Evolutionary conservation across 2,329 filamentous ascomycete genomes (phyloP), one percentile per base, ranked within the genome.

Genomic region (Paecilomyces formosus): DNA sequence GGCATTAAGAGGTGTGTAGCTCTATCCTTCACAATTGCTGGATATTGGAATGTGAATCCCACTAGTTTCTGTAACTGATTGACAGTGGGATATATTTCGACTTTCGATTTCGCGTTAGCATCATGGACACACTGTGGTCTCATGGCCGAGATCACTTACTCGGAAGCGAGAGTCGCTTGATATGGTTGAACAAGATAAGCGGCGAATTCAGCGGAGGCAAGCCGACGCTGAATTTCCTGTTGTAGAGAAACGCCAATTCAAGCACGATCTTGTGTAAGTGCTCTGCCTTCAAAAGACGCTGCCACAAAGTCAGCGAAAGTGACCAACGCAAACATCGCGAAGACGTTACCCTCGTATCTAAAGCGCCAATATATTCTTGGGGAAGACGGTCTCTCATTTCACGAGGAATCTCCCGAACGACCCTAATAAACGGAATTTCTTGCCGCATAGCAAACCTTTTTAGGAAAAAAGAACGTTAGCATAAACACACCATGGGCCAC

Each of bases 161-260:
- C 57, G 94, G 93, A 51, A 97, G 77, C 3, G 86, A 85, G 15
- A 97, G 80, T 49, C 87, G 81, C 66, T 83, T 85, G 30, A 92
- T 79, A 66, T 88, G 88, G 45, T 86, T 82, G 60, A 89, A 85
- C 3, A 93, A 74, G 9, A 93, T 73, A 2, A 89, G 76, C 1
- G 86, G 81, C 30, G 82, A 76, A 64, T 95, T 96, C 13, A 97
- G 72, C 0, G 86, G 77, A 1, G 93, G 92, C 61, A 94, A 86
- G 0, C 74, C 65, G 70, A 97, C 82, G 13, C 82, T 84, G 67
- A 90, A 90, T 58, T 90, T 86, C 55, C 79, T 71, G 62, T 83
- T 76, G 67, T 89, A 92, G 24, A 86, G 84, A 13, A 84, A 73
- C 2, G 85, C 79, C 54, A 92, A 70, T 54, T 86, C 81, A 56